Evolutionary conservation across 108 stramenopile genomes (phyloP).

Genomic region (Fragilaria crotonensis): DNA sequence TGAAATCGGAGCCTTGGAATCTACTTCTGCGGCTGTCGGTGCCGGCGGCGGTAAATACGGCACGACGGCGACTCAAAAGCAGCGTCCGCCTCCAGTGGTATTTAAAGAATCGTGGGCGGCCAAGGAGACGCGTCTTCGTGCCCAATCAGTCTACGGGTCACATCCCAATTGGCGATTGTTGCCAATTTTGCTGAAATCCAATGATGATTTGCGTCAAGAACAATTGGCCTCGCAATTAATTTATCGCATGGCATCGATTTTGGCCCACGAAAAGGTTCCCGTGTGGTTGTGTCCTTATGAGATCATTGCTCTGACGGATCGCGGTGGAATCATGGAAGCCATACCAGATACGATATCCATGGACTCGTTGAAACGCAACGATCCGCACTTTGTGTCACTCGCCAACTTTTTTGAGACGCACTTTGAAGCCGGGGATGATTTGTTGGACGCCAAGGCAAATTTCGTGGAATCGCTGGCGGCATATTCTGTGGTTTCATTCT

Average conservation of each 20-base stretch:
- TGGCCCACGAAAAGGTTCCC: conserved; percentile 77
- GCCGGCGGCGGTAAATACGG: too few relatives aligned
- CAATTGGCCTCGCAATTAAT: conserved; percentile 91
- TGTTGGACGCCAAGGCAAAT: conserved; percentile 74
- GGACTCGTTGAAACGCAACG: conserved; percentile 85
- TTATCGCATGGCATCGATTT: conserved; percentile 75
- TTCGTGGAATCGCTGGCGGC: conserved; percentile 93
- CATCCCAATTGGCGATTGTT: conserved; percentile 88
- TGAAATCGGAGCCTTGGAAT: too few relatives aligned
- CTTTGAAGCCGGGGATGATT: conserved; percentile 57
- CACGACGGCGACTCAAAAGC: too few relatives aligned
- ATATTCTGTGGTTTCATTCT: conserved; percentile 89
- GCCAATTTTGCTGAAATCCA: conserved; percentile 93
- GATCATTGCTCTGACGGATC: conserved; percentile 84
- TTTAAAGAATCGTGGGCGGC: conserved; percentile 92
- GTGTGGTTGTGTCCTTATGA: conserved; percentile 94
- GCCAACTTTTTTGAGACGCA: conserved; percentile 74
- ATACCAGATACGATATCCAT: conserved; percentile 92
- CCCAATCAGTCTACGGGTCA: conserved; percentile 69
- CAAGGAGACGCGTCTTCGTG: conserved; percentile 82
- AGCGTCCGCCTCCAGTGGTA: conserved; percentile 71
- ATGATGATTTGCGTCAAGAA: conserved; percentile 97
- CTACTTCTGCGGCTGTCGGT: too few relatives aligned
- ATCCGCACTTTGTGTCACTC: conserved; percentile 72
- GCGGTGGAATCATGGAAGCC: conserved; percentile 93